Percentiles rank a stretch among this genome's conserved stretches.
Conservation (phyloP, 768 basidiomycete genomes). For the Boletus fagicola region DNA sequence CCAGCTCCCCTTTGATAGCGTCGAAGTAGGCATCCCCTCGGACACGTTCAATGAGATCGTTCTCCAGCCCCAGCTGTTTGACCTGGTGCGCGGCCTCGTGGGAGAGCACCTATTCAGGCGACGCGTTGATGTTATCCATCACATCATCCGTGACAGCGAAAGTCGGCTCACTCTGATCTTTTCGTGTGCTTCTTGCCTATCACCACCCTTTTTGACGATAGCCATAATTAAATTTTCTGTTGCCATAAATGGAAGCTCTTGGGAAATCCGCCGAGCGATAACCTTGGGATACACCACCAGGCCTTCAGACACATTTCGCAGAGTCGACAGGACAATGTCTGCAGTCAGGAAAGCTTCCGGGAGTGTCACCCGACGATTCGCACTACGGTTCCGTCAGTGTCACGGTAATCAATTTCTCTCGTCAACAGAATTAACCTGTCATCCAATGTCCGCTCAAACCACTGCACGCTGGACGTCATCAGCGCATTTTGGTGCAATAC, state of each 20-base stretch:
- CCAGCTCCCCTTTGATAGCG: conserved; percentile 79
- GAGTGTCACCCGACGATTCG: conserved; percentile 93
- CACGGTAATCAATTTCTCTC: not conserved
- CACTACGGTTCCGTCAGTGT: conserved; percentile 46
- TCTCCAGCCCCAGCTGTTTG: conserved; percentile 90
- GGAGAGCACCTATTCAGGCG: conserved; percentile 69
- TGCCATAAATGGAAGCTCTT: conserved; percentile 99
- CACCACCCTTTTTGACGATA: conserved; percentile 90
- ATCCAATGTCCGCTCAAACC: conserved; percentile 98
- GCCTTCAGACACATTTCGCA: conserved; percentile 96
- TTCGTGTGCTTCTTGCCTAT: conserved; percentile 96
- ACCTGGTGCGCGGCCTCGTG: conserved; percentile 95
- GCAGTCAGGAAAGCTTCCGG: conserved; percentile 97
- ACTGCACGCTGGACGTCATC: conserved; percentile 93
- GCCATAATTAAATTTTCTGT: conserved; percentile 99
- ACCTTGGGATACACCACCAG: conserved; percentile 99
- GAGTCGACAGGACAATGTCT: conserved; percentile 91
- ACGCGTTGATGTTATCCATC: conserved; percentile 11
- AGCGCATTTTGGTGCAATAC: conserved; percentile 93
- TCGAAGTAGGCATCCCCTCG: conserved; percentile 82
- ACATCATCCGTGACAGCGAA: conserved; percentile 13
- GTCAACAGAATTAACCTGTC: conserved; percentile 60
- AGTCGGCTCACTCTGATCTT: conserved; percentile 71
- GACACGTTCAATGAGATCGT: conserved; percentile 92
- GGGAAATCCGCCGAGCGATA: conserved; percentile 85